Evolutionary conservation across 371 early-diverging fungal genomes (phyloP).

Genomic region (Fennellomyces sp.): DNA sequence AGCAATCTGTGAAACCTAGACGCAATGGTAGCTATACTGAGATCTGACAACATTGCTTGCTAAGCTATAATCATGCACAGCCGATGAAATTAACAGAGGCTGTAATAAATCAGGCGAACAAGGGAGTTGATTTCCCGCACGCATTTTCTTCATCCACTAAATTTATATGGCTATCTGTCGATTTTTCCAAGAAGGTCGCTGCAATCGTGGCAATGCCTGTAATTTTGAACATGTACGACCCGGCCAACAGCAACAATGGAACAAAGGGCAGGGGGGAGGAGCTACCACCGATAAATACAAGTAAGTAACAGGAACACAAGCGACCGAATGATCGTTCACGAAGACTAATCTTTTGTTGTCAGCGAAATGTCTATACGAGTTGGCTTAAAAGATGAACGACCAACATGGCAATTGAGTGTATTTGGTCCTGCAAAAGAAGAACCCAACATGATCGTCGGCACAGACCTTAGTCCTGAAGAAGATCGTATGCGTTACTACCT

Average conservation of each 20-base stretch:
- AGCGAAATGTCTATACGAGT: constrained; percentile 45
- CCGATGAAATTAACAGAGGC: too few species aligned
- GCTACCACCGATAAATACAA: constrained; percentile 30
- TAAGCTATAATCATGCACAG: too few species aligned
- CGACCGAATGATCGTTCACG: too few species aligned
- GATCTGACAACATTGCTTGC: too few species aligned
- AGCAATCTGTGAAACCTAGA: too few species aligned
- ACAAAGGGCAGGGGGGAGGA: constrained; percentile 2
- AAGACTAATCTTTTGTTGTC: too few species aligned
- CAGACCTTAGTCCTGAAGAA: constrained; percentile 61
- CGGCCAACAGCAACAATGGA: neutral
- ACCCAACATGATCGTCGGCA: constrained; percentile 62
- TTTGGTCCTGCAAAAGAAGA: constrained; percentile 70
- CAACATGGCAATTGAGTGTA: constrained; percentile 51
- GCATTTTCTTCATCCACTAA: too few species aligned
- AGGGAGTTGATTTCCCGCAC: too few species aligned
- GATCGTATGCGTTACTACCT: constrained; percentile 56
- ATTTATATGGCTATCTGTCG: constrained; percentile 47
- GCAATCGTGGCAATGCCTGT: constrained; percentile 50
- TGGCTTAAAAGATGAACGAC: constrained; percentile 51
- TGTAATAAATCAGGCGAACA: too few species aligned
- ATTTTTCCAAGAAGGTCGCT: constrained; percentile 50
- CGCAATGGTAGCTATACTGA: too few species aligned
- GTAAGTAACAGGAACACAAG: too few species aligned
- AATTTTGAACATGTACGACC: constrained; percentile 40